These are phyloP conservation scores for Pyrus bretschneideri DNA, from an alignment of 306 rosid species.

Conservation along the genomic window DNA sequence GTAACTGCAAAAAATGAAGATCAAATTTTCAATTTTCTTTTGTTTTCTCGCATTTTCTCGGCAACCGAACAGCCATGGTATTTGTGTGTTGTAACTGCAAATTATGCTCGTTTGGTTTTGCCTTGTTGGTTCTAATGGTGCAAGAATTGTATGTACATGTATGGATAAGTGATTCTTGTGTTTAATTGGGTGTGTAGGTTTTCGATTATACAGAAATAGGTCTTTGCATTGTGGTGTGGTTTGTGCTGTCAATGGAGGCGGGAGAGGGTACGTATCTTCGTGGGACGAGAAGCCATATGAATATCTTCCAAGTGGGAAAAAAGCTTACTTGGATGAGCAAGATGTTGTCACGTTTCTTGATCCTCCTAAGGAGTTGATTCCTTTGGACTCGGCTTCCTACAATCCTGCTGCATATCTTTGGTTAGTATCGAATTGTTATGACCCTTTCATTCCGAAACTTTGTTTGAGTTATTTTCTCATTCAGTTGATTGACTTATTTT, in stretches of 20 bases:
- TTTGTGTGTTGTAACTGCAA: background rate
- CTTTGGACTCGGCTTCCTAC: slow-evolving; percentile 58
- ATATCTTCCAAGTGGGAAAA: slow-evolving; percentile 48
- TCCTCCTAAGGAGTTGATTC: slow-evolving; percentile 69
- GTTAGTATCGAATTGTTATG: slow-evolving; percentile 19
- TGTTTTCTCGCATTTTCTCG: background rate
- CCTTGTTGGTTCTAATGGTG: background rate
- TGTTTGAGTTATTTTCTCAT: background rate
- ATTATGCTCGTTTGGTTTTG: background rate
- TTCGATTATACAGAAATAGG: slow-evolving; percentile 14
- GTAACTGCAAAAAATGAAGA: background rate
- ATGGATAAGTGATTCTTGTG: background rate
- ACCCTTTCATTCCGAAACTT: background rate
- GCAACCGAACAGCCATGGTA: background rate
- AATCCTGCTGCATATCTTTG: slow-evolving; percentile 85
- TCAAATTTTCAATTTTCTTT: background rate
- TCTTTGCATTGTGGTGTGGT: slow-evolving; percentile 5
- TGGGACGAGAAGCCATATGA: slow-evolving; percentile 77
- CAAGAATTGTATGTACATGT: background rate
- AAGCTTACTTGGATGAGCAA: slow-evolving; percentile 62
- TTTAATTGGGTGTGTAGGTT: slow-evolving; percentile 22
- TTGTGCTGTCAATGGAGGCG: slow-evolving; percentile 25
- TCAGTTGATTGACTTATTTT: background rate
- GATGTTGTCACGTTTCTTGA: slow-evolving; percentile 72
- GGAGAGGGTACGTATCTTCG: slow-evolving; percentile 24